Evolutionary conservation across 176 grass and related monocot genomes (phyloP).

Genomic region (Alopecurus myosuroides): DNA sequence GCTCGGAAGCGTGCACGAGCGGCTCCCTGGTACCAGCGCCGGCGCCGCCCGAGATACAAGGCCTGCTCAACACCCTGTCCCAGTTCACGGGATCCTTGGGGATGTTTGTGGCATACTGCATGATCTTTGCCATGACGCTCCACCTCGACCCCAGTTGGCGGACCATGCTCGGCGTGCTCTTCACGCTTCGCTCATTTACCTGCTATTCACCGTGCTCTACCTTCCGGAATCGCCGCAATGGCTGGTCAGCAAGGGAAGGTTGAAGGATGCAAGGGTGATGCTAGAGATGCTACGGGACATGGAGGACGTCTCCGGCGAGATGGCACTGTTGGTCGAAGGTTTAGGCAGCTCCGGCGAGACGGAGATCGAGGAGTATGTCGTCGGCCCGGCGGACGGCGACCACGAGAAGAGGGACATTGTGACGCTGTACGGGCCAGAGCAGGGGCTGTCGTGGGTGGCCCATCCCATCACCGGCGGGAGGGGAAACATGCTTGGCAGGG

Average conservation of each 20-base stretch:
- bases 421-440: slow-evolving; percentile 65
- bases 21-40: slow-evolving; percentile 2
- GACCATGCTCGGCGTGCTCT: slow-evolving; percentile 73
- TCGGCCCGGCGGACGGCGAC: slow-evolving; percentile 30
- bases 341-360: slow-evolving; percentile 52
- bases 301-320: slow-evolving; percentile 71
- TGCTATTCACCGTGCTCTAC: slow-evolving; percentile 46
- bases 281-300: slow-evolving; percentile 63
- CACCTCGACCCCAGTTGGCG: slow-evolving; percentile 39
- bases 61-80: slow-evolving; percentile 69
- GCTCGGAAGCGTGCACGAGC: slow-evolving; percentile 77
- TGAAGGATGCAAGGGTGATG: slow-evolving; percentile 58
- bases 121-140: slow-evolving; percentile 82
- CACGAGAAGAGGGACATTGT: slow-evolving; percentile 46
- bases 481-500: slow-evolving; percentile 39
- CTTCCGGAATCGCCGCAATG: slow-evolving; percentile 78
- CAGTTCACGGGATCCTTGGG: slow-evolving; percentile 82
- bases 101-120: slow-evolving; percentile 79
- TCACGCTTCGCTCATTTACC: slow-evolving; percentile 50
- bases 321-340: slow-evolving; percentile 82
- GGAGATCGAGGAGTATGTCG: slow-evolving; percentile 75
- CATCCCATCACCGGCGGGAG: slow-evolving; percentile 48
- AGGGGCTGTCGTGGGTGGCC: slow-evolving; percentile 64
- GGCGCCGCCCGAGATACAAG: slow-evolving; percentile 76
- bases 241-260: slow-evolving; percentile 84